Conservation (phyloP, 495 filamentous ascomycete genomes). For the Penicillium dipodomyicola region DNA sequence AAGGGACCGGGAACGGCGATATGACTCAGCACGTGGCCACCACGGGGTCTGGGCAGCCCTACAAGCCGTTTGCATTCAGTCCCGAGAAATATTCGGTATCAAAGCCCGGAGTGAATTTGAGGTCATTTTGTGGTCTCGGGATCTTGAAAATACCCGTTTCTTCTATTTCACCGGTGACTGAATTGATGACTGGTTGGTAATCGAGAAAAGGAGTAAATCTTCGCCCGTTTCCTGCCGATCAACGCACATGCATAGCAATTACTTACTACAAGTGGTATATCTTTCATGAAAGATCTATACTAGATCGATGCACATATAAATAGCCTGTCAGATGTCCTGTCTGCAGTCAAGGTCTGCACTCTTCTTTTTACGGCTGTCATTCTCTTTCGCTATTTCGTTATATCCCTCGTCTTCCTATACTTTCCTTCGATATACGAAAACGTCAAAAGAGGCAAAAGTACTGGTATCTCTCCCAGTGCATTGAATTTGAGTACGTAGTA, state of each 20-base stretch:
- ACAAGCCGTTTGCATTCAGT: conserved; percentile 9
- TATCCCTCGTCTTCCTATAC: no score
- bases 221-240: conserved; percentile 15
- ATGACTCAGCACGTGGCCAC: conserved; percentile 10
- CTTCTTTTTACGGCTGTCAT: no score
- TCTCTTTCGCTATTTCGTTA: no score
- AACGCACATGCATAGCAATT: background rate
- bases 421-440: no score
- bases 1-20: conserved; percentile 21
- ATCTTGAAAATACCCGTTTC: conserved; percentile 6
- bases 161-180: conserved; percentile 19
- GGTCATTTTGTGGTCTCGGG: background rate
- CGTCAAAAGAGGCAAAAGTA: no score
- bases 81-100: conserved; percentile 32
- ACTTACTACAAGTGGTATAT: background rate
- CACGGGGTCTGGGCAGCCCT: background rate
- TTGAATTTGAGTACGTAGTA: no score
- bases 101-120: conserved; percentile 3
- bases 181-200: background rate
- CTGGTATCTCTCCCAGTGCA: no score
- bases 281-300: background rate
- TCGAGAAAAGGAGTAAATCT: background rate
- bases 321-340: background rate
- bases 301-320: background rate
- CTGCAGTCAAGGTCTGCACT: no score